A percentile compares a stretch with the other conserved stretches of the same genome.
These are phyloP conservation scores for Cyanidioschyzon merolae DNA, from an alignment of 23 red algal genomes.

Conservation along the genomic window DNA sequence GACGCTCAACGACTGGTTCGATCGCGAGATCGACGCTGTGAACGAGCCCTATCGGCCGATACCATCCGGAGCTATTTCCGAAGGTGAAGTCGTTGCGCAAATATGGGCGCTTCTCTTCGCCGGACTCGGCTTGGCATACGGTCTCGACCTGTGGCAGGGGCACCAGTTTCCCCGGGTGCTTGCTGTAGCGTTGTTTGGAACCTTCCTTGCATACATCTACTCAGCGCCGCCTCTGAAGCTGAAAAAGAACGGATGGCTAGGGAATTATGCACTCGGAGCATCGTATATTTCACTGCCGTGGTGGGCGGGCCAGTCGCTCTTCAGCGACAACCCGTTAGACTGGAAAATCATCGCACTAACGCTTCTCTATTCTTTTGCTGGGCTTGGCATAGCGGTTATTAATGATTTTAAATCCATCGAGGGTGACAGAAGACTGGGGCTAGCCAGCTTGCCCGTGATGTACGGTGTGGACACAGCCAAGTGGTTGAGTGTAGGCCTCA, in stretches of 20 bases:
- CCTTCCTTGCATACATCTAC: slow-evolving; percentile 86
- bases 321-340: slow-evolving; percentile 47
- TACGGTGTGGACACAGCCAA: slow-evolving; percentile 92
- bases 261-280: slow-evolving; percentile 87
- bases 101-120: slow-evolving; percentile 37
- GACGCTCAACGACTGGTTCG: slow-evolving; percentile 91
- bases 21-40: slow-evolving; percentile 89
- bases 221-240: slow-evolving; percentile 96
- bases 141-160: slow-evolving; percentile 58
- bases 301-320: slow-evolving; percentile 93
- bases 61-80: slow-evolving; percentile 72
- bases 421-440: slow-evolving; percentile 68
- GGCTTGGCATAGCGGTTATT: slow-evolving; percentile 91
- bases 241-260: slow-evolving; percentile 96
- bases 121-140: slow-evolving; percentile 48
- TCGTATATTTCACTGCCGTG: slow-evolving; percentile 91
- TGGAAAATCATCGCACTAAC: slow-evolving; percentile 90
- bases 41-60: slow-evolving; percentile 98
- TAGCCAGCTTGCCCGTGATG: slow-evolving; percentile 68
- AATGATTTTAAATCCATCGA: slow-evolving; percentile 99
- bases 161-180: slow-evolving; percentile 58
- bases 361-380: slow-evolving; percentile 95
- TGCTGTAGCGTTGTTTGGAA: slow-evolving; percentile 49
- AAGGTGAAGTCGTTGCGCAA: slow-evolving; percentile 79
- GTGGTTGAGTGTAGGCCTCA: slow-evolving; percentile 84